Percentiles rank a stretch among this genome's conserved stretches.
Evolutionary conservation across 192 early-diverging fungal species (phyloP).

Genomic region (Coemansia sp.): DNA sequence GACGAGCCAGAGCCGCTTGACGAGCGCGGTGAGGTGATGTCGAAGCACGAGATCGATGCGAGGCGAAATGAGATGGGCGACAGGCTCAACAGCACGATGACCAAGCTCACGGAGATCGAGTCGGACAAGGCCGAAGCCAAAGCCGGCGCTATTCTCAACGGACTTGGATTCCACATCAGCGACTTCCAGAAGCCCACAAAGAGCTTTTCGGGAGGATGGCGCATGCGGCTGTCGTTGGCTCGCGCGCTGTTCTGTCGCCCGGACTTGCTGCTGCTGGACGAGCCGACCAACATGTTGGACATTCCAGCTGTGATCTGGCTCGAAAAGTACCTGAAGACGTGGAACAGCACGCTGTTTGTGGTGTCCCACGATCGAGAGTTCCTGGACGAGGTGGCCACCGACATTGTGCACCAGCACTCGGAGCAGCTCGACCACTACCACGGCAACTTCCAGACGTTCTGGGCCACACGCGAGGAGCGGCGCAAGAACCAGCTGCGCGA

Average conservation of each 20-base stretch:
- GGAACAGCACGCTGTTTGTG: constrained; percentile 89
- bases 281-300: constrained; percentile 91
- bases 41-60: constrained; percentile 60
- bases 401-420: constrained; percentile 96
- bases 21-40: constrained; percentile 52
- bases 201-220: constrained; percentile 99
- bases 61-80: constrained; percentile 55
- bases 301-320: constrained; percentile 99
- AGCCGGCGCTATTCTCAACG: constrained; percentile 92
- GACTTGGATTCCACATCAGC: constrained; percentile 87
- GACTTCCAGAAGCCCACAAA: constrained; percentile 84
- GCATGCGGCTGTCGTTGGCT: constrained; percentile 97
- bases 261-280: constrained; percentile 86
- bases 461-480: constrained; percentile 87
- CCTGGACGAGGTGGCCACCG: constrained; percentile 95
- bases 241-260: constrained; percentile 97
- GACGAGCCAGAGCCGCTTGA: constrained; percentile 43
- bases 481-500: constrained; percentile 88
- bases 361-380: constrained; percentile 99
- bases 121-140: constrained; percentile 95
- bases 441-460: constrained; percentile 92
- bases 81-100: constrained; percentile 80
- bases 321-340: constrained; percentile 89
- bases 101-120: constrained; percentile 91
- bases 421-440: constrained; percentile 91